Percentiles rank a stretch among this genome's conserved stretches.
phyloP scores from a whole-genome alignment of 2,329 filamentous ascomycete genomes.

The Colletotrichum sp. region DNA sequence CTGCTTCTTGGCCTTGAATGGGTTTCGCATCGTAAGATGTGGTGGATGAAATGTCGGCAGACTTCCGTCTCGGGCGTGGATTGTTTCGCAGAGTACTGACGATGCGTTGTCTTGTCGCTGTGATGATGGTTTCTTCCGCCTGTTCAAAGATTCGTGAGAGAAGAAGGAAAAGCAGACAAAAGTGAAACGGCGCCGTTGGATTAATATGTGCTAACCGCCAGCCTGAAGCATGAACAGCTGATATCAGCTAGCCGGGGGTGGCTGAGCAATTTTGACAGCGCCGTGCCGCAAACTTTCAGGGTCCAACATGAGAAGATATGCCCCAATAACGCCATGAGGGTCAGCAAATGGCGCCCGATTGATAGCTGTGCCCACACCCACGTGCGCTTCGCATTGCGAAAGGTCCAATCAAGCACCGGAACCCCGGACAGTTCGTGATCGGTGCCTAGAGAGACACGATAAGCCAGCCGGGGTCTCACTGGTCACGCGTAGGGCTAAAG shows the following conservation, averaged over 20 bases:
- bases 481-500: background rate
- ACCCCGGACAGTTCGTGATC: background rate
- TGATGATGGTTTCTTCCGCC: background rate
- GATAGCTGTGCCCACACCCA: background rate
- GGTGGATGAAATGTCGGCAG: background rate
- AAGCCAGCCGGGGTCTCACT: background rate
- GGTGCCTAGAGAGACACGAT: background rate
- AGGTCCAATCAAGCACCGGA: background rate
- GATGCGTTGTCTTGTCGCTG: background rate
- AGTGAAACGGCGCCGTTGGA: background rate
- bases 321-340: background rate
- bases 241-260: background rate
- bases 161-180: background rate
- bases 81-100: background rate
- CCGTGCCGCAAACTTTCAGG: background rate
- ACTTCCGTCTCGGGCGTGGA: too few species aligned
- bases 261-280: background rate
- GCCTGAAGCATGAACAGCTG: background rate
- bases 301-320: background rate
- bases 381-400: background rate
- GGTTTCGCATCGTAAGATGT: background rate
- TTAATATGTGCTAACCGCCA: background rate
- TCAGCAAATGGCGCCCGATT: background rate
- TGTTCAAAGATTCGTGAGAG: background rate
- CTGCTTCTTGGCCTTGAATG: background rate